These are phyloP conservation scores for Debaryomyces prosopidis DNA, from an alignment of 805 yeast genomes.

Conservation along the genomic window DNA sequence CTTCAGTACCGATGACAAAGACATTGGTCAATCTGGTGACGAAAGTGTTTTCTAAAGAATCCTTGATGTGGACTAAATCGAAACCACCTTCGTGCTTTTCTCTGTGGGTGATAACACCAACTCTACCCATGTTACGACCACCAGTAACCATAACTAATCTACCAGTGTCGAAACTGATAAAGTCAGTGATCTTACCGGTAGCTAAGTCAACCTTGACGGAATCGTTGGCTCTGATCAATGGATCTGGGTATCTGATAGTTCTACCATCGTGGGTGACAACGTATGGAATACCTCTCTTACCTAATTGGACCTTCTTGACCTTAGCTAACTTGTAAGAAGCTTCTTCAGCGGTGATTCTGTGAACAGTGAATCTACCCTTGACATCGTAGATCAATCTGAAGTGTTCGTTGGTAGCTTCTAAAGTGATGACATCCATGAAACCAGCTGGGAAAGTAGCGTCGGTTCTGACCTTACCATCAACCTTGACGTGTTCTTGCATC, in stretches of 20 bases:
- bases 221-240: conserved; percentile 94
- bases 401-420: conserved; percentile 98
- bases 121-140: conserved; percentile 46
- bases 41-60: conserved; percentile 41
- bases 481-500: conserved; percentile 98
- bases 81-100: conserved; percentile 46
- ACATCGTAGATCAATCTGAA: conserved; percentile 98
- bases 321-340: conserved; percentile 97
- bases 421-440: conserved; percentile 97
- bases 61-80: conserved; percentile 44
- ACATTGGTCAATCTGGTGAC: conserved; percentile 44
- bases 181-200: conserved; percentile 81
- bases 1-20: conserved; percentile 42
- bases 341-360: conserved; percentile 99
- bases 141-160: conserved; percentile 44
- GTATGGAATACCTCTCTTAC: conserved; percentile 98
- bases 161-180: conserved; percentile 41
- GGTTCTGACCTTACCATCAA: conserved; percentile 99
- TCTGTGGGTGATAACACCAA: conserved; percentile 44
- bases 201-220: conserved; percentile 96
- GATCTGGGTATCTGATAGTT: conserved; percentile 99
- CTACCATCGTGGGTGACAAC: conserved; percentile 99
- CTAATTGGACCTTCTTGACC: conserved; percentile 97
- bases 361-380: conserved; percentile 99
- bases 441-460: conserved; percentile 99